These are phyloP conservation scores for Russula dissimulans DNA, from an alignment of 768 basidiomycete species.

Conservation along the genomic window DNA sequence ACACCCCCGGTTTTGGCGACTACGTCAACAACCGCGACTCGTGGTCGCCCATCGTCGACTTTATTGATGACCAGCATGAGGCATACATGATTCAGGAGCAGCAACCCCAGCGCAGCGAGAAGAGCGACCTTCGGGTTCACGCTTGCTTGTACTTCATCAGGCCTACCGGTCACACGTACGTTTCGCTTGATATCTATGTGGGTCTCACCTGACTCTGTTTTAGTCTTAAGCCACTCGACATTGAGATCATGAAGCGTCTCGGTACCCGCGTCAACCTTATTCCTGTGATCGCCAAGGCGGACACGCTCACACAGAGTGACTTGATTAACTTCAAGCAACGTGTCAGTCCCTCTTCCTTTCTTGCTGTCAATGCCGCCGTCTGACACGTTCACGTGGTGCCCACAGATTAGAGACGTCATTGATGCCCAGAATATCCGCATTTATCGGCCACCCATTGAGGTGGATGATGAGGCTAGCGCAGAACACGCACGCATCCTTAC, in stretches of 20 bases:
- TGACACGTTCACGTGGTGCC: not conserved
- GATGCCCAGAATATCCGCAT: conserved; percentile 88
- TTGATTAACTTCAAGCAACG: conserved; percentile 87
- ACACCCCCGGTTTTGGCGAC: conserved; percentile 99
- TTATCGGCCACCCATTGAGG: conserved; percentile 87
- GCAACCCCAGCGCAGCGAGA: conserved; percentile 90
- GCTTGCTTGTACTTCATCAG: conserved; percentile 97
- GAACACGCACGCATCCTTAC: conserved; percentile 82
- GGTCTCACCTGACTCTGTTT: not conserved
- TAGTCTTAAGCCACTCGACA: conserved; percentile 93
- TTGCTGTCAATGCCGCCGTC: conserved; percentile 1
- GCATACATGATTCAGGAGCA: conserved; percentile 98
- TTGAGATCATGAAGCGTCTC: conserved; percentile 99
- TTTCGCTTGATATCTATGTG: conserved; percentile 18
- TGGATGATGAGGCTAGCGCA: conserved; percentile 75
- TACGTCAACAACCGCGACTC: conserved; percentile 99
- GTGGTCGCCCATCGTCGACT: conserved; percentile 97
- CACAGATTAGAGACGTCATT: conserved; percentile 81
- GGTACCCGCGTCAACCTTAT: conserved; percentile 98
- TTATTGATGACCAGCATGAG: conserved; percentile 94
- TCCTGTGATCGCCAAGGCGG: conserved; percentile 95
- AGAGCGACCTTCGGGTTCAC: conserved; percentile 92
- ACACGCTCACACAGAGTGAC: conserved; percentile 93
- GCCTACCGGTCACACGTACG: conserved; percentile 93
- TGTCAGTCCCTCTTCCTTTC: conserved; percentile 38